phyloP scores from a whole-genome alignment of 495 filamentous ascomycete species.

The Chaetomium tenue region DNA sequence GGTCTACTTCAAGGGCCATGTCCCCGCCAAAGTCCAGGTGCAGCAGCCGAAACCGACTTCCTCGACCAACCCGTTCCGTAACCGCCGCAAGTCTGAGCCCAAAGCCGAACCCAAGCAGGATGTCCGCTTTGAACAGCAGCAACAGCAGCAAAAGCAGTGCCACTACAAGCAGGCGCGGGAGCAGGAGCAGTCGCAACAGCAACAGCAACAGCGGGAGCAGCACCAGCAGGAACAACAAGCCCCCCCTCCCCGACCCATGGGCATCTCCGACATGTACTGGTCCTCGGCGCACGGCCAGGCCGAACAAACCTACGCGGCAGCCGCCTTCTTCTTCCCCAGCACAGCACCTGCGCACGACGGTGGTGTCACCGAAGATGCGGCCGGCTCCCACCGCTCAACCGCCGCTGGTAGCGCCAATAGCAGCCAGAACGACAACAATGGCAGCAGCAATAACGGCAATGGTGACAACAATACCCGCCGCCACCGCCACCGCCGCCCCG shows the following conservation, averaged over 20 bases:
- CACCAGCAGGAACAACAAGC: no score
- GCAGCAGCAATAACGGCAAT: no score
- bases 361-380: no score
- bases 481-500: no score
- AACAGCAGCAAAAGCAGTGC: background rate
- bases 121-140: no score
- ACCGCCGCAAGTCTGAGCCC: background rate
- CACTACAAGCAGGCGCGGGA: background rate
- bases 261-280: slow-evolving; percentile 22
- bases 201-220: no score
- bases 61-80: background rate
- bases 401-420: no score
- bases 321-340: background rate
- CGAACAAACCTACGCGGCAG: slow-evolving; percentile 8
- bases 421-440: background rate
- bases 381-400: no score
- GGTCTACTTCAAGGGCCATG: background rate
- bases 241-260: background rate
- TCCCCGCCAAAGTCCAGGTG: background rate
- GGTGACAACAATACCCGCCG: no score
- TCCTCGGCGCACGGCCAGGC: slow-evolving; percentile 5
- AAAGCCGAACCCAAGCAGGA: background rate
- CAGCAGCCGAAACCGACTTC: background rate
- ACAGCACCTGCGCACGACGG: background rate
- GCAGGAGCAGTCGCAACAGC: no score